phyloP scores from a whole-genome alignment of 805 yeast genomes.

The Candida ulmi region DNA sequence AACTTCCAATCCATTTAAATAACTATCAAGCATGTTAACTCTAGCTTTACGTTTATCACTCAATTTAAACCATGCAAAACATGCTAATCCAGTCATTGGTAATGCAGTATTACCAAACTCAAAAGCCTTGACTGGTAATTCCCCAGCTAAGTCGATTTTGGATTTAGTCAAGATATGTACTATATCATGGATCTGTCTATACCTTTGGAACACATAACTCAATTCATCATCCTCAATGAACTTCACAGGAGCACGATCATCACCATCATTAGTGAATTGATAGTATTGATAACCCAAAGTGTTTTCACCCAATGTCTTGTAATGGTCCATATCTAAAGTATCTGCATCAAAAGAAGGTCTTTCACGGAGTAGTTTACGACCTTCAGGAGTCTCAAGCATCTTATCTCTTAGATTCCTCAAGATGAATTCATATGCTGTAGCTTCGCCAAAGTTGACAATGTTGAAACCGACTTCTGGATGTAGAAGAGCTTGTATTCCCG shows the following conservation, averaged over 20 bases:
- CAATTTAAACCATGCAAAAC: constrained; percentile 82
- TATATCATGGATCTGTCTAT: constrained; percentile 95
- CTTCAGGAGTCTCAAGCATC: constrained; percentile 73
- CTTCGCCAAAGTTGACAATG: constrained; percentile 83
- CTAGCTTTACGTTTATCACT: constrained; percentile 56
- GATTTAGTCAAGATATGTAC: constrained; percentile 88
- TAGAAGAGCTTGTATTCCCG: constrained; percentile 71
- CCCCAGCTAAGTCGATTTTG: constrained; percentile 95
- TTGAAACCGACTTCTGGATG: constrained; percentile 75
- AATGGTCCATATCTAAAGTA: constrained; percentile 55
- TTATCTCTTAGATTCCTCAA: constrained; percentile 55
- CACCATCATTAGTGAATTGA: constrained; percentile 87
- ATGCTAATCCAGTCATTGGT: constrained; percentile 90
- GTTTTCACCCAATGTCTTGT: constrained; percentile 55
- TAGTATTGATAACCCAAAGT: constrained; percentile 80
- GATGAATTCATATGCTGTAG: constrained; percentile 72
- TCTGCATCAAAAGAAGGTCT: constrained; percentile 79
- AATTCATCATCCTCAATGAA: constrained; percentile 86
- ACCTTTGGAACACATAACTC: constrained; percentile 89
- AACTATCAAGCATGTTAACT: constrained; percentile 48
- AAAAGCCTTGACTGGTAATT: constrained; percentile 85
- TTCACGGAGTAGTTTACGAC: constrained; percentile 72
- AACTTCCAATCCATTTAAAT: constrained; percentile 68
- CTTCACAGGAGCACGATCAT: constrained; percentile 82
- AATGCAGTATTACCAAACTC: constrained; percentile 90